These are phyloP conservation scores for Fusarium longipes DNA, from an alignment of 2,329 filamentous ascomycete species.

Conservation along the genomic window DNA sequence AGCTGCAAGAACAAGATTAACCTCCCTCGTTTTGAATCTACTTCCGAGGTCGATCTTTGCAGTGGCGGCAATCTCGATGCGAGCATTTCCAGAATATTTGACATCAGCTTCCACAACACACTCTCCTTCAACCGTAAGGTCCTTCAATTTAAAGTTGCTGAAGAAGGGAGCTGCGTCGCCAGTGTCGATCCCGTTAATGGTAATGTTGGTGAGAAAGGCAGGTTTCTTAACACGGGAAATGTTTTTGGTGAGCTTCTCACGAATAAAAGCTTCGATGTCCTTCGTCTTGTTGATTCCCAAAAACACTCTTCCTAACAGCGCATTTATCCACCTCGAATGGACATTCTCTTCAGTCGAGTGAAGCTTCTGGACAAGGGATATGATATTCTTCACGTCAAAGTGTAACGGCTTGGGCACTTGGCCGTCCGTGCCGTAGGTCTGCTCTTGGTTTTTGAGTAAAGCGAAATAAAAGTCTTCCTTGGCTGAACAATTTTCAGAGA, in stretches of 20 bases:
- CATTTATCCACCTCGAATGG: slow-evolving; percentile 94
- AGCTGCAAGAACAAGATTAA: slow-evolving; percentile 87
- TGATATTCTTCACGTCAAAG: slow-evolving; percentile 87
- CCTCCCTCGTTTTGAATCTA: slow-evolving; percentile 89
- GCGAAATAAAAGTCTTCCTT: slow-evolving; percentile 99
- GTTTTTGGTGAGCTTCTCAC: slow-evolving; percentile 93
- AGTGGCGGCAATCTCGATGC: slow-evolving; percentile 90
- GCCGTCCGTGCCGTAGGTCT: slow-evolving; percentile 66
- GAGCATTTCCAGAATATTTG: slow-evolving; percentile 88
- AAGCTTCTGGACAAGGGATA: slow-evolving; percentile 87
- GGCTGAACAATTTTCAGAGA: slow-evolving; percentile 93
- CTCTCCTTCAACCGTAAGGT: slow-evolving; percentile 92
- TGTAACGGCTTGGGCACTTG: slow-evolving; percentile 74
- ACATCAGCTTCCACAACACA: slow-evolving; percentile 88
- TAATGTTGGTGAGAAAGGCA: slow-evolving; percentile 85
- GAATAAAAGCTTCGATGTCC: slow-evolving; percentile 81
- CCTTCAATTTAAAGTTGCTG: slow-evolving; percentile 87
- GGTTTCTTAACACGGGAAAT: slow-evolving; percentile 94
- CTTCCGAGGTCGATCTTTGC: slow-evolving; percentile 90
- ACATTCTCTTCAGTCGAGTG: slow-evolving; percentile 93
- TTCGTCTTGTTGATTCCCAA: slow-evolving; percentile 87
- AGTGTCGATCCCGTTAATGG: slow-evolving; percentile 84
- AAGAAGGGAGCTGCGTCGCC: slow-evolving; percentile 89
- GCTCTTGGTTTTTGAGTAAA: slow-evolving; percentile 84
- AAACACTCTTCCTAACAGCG: slow-evolving; percentile 87